Conservation (phyloP, 148 eudicot species). For the Rhododendron griersonianum region DNA sequence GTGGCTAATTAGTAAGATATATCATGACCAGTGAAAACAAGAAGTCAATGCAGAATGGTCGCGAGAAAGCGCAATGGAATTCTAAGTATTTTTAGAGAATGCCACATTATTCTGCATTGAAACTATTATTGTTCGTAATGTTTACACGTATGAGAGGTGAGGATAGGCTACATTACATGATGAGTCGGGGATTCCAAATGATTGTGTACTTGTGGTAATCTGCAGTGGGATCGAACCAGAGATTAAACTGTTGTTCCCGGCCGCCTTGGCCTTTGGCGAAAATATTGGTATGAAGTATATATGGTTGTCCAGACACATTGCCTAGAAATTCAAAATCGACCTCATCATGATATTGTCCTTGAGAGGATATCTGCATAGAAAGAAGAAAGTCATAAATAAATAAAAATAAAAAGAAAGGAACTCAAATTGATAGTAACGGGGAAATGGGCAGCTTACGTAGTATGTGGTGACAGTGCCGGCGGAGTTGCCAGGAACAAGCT, state of each 20-base stretch:
- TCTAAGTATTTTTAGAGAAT: background rate
- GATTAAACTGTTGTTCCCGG: slow-evolving; percentile 9
- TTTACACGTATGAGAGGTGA: background rate
- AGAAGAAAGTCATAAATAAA: background rate
- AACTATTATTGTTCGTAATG: too few relatives aligned
- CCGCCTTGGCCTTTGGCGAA: slow-evolving; percentile 3
- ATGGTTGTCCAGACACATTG: slow-evolving; percentile 6
- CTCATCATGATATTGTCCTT: slow-evolving; percentile 8
- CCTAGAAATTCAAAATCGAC: slow-evolving; percentile 14
- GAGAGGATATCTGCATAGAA: slow-evolving; percentile 5
- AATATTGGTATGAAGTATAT: slow-evolving; percentile 4
- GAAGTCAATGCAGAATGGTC: background rate
- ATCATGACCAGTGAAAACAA: too few relatives aligned
- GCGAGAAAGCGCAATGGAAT: background rate
- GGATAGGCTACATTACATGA: background rate
- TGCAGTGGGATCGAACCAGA: slow-evolving; percentile 8
- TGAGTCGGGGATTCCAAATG: slow-evolving; percentile 9
- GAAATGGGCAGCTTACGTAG: background rate
- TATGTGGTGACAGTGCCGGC: slow-evolving; percentile 6
- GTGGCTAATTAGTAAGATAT: background rate
- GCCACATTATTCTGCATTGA: background rate
- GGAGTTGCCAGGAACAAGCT: slow-evolving; percentile 1
- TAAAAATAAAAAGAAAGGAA: too few relatives aligned
- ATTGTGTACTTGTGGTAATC: slow-evolving; percentile 7
- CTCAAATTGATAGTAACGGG: background rate